Evolutionary conservation across 345 rosid species (phyloP).

Genomic region (Iberis pinnata): DNA sequence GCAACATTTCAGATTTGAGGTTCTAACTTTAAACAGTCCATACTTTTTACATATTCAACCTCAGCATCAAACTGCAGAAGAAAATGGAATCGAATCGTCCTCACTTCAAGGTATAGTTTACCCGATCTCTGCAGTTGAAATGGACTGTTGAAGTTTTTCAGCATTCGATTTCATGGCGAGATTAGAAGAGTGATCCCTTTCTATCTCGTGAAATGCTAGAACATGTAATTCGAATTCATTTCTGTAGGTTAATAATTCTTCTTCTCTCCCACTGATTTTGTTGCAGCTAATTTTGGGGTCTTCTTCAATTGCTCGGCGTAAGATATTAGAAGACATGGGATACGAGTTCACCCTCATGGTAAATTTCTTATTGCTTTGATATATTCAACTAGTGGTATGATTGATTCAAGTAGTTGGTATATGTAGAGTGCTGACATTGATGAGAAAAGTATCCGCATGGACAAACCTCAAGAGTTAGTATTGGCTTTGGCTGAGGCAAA

Average conservation of each 20-base stretch:
- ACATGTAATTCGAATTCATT: not conserved
- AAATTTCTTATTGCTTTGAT: not conserved
- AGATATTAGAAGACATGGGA: slow-evolving; percentile 76
- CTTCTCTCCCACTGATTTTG: not conserved
- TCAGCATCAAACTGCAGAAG: not conserved
- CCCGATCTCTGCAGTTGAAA: not conserved
- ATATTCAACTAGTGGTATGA: too few relatives aligned
- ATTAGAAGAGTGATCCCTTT: not conserved
- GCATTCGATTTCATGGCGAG: not conserved
- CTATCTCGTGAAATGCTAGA: not conserved
- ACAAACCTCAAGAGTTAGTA: slow-evolving; percentile 80
- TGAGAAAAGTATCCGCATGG: slow-evolving; percentile 68
- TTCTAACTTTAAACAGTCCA: too few relatives aligned
- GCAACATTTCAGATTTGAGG: too few relatives aligned
- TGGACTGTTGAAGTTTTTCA: not conserved
- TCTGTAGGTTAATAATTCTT: not conserved
- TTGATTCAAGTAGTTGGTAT: not conserved
- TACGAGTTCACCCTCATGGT: slow-evolving; percentile 75
- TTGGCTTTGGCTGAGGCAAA: slow-evolving; percentile 91
- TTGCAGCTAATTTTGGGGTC: slow-evolving; percentile 87
- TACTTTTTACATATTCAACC: too few relatives aligned
- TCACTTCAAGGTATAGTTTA: slow-evolving; percentile 41
- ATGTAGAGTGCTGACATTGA: slow-evolving; percentile 86
- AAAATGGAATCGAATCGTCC: slow-evolving; percentile 40
- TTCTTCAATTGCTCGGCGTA: slow-evolving; percentile 59